Evolutionary conservation across 2,329 filamentous ascomycete genomes (phyloP), one percentile per base, ranked within the genome.

Genomic region (Botrytis elliptica): DNA sequence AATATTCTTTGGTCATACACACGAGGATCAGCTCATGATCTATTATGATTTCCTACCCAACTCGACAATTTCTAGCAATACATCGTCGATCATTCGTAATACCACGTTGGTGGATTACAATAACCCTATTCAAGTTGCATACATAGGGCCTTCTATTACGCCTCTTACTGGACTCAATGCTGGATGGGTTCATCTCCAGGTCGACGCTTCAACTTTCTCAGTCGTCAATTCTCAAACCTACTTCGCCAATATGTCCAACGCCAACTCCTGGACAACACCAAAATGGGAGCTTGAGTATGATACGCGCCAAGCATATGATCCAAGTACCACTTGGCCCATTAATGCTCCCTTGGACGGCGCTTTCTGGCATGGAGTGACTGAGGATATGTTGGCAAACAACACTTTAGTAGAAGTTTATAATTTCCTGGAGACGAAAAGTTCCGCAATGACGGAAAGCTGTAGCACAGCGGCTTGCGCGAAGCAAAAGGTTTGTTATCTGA

Each of bases 1-100:
- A 20, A 74, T 81, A 64, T 82, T 82, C 74, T 82, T 77, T 71
- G 80, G 81, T 16, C 81, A 82, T 73, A 82, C 81, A 3, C 81
- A 82, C 74, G 77, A 78, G 29, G 80, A 81, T 59, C 77, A 82
- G 66, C 80, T 82, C 9, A 76, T 79, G 42, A 77, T 81, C 46
- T 81, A 79, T 72, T 81, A 81, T 66, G 78, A 79, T 73, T 80
- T 77, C 57, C 62, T 72, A 25, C 62, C 70, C 57, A 67, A 72
- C 40, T 72, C 70, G 8, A 72, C 46, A 25, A 67, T 44, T 33
- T 46, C 62, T 29, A 72, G 52, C 46, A 72, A 72, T n/a, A 33
- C 44, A 38, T 57, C 36, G 3, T 67, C 70, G 12, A 57, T 59
- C 12, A 59, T 72, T 33, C 62, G 62, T 7, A 77, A 80, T 65